A percentile compares a stretch with the other conserved stretches of the same genome.
phyloP scores from a whole-genome alignment of 257 asterid species.

The Linderniella brevidens region DNA sequence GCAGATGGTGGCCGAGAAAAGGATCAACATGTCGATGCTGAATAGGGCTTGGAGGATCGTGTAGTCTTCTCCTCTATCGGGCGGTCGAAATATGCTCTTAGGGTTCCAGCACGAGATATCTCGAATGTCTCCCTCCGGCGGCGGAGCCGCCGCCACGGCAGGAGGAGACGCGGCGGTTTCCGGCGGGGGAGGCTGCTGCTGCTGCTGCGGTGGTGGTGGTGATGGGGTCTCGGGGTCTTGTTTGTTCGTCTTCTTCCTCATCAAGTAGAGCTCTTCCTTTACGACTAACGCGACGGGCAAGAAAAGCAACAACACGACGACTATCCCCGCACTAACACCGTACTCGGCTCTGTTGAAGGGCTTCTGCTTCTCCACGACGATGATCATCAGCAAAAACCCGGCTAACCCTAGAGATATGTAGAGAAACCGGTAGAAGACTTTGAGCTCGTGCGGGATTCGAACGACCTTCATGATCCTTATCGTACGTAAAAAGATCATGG shows the following conservation, averaged over 20 bases:
- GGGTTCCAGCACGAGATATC: slow-evolving; percentile 53
- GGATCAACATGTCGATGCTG: slow-evolving; percentile 41
- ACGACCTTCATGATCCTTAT: slow-evolving; percentile 28
- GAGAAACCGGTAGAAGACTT: slow-evolving; percentile 27
- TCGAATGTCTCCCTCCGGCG: not conserved
- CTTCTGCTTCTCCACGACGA: slow-evolving; percentile 21
- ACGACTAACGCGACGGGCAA: slow-evolving; percentile 17
- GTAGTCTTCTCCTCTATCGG: slow-evolving; percentile 49
- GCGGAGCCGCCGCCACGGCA: not conserved
- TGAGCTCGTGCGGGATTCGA: slow-evolving; percentile 24
- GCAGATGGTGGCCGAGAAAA: slow-evolving; percentile 49
- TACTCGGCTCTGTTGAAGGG: slow-evolving; percentile 17
- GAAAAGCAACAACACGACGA: slow-evolving; percentile 14
- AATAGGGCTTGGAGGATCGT: slow-evolving; percentile 71
- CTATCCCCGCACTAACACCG: slow-evolving; percentile 14
- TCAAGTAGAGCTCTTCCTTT: slow-evolving; percentile 15
- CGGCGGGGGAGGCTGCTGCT: not conserved
- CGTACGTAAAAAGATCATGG: slow-evolving; percentile 27
- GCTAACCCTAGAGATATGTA: slow-evolving; percentile 35
- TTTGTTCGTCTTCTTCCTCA: slow-evolving; percentile 10
- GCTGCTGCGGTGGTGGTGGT: slow-evolving; percentile 17
- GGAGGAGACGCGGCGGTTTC: slow-evolving; percentile 4
- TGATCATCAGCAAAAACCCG: slow-evolving; percentile 24
- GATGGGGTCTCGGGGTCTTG: slow-evolving; percentile 13
- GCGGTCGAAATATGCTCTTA: slow-evolving; percentile 30